Conservation (phyloP, 2,329 filamentous ascomycete species). For the Neonectria punicea region DNA sequence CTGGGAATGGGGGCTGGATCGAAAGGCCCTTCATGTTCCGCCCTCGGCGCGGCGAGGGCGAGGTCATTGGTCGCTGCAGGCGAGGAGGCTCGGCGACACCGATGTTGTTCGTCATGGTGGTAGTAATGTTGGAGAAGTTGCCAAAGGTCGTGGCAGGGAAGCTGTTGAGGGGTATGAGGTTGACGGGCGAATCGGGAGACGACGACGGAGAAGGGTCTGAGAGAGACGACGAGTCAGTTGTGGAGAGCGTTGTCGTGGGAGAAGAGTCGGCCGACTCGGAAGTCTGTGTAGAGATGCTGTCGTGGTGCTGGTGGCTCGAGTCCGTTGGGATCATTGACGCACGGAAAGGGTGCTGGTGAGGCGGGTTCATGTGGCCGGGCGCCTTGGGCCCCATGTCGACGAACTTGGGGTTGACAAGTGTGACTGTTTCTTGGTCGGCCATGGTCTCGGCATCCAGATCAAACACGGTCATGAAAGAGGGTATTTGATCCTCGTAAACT, state of each 20-base stretch:
- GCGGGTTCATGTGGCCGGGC: slow-evolving; percentile 50
- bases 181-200: slow-evolving; percentile 88
- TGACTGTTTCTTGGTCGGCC: slow-evolving; percentile 63
- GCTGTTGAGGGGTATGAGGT: slow-evolving; percentile 75
- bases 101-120: slow-evolving; percentile 51
- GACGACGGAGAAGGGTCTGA: slow-evolving; percentile 92
- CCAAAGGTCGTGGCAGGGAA: slow-evolving; percentile 72
- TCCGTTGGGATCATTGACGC: slow-evolving; percentile 56
- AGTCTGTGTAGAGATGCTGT: slow-evolving; percentile 80
- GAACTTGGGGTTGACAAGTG: slow-evolving; percentile 64
- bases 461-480: slow-evolving; percentile 81
- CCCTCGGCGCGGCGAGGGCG: slow-evolving; percentile 75
- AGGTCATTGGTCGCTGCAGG: slow-evolving; percentile 71
- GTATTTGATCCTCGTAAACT: slow-evolving; percentile 76
- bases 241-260: slow-evolving; percentile 92
- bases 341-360: slow-evolving; percentile 51
- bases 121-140: slow-evolving; percentile 43
- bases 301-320: slow-evolving; percentile 73
- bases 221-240: slow-evolving; percentile 88
- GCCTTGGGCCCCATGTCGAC: slow-evolving; percentile 58
- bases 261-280: slow-evolving; percentile 93
- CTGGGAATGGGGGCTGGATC: slow-evolving; percentile 71
- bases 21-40: slow-evolving; percentile 88
- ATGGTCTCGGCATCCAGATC: slow-evolving; percentile 69
- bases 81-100: slow-evolving; percentile 55